phyloP scores from a whole-genome alignment of 2,329 filamentous ascomycete species.

The Cytospora leucostoma region DNA sequence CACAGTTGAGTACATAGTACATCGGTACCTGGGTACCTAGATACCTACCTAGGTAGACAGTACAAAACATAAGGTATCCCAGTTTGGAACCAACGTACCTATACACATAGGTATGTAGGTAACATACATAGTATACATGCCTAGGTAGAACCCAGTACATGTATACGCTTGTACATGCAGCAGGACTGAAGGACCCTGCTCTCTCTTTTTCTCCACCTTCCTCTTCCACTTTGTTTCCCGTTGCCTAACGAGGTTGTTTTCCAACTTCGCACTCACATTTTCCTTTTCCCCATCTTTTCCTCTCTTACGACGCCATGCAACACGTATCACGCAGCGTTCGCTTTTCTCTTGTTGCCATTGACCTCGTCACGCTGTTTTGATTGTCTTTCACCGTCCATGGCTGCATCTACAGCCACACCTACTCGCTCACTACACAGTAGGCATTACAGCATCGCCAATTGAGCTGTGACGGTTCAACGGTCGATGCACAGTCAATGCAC shows the following conservation, averaged over 20 bases:
- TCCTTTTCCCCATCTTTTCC: not conserved
- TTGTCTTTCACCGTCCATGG: constrained; percentile 9
- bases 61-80: not conserved
- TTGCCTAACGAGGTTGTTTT: not conserved
- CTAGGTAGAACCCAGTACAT: not conserved
- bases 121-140: no score
- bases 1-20: no score
- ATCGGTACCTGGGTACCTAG: not conserved
- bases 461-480: constrained; percentile 5
- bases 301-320: not conserved
- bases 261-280: not conserved
- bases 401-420: not conserved
- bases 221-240: not conserved
- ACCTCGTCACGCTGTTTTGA: constrained; percentile 1
- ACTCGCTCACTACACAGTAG: not conserved
- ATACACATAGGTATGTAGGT: no score
- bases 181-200: no score
- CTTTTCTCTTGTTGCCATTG: constrained; percentile 12
- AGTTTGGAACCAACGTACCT: no score
- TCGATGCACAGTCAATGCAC: not conserved
- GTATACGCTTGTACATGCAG: not conserved
- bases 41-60: not conserved
- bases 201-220: not conserved
- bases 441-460: constrained; percentile 4
- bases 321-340: not conserved